Evolutionary conservation across 140 eudicot species (phyloP).

Genomic region (Artemisia princeps): DNA sequence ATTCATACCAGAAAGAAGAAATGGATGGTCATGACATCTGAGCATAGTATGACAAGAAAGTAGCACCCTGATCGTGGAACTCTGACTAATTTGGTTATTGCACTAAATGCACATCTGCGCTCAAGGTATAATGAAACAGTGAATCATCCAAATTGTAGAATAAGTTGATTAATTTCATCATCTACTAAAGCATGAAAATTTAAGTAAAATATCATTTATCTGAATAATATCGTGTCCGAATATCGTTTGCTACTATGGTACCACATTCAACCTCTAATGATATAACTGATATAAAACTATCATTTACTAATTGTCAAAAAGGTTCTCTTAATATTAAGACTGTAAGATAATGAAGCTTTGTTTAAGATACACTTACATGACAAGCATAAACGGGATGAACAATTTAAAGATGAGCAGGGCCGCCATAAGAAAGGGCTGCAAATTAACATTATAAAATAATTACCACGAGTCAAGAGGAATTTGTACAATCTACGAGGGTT

Average conservation of each 20-base stretch:
- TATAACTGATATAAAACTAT: neutral
- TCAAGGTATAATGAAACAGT: neutral
- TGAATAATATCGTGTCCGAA: neutral
- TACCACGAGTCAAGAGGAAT: neutral
- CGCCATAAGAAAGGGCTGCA: conserved; percentile 97
- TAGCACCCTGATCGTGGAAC: conserved; percentile 90
- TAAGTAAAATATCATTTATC: neutral
- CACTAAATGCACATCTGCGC: conserved; percentile 94
- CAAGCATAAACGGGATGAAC: conserved; percentile 86
- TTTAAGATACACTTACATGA: conserved; percentile 58
- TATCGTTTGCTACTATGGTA: neutral
- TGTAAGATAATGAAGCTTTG: neutral
- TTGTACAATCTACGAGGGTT: neutral
- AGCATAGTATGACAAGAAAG: conserved; percentile 77
- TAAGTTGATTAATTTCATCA: neutral
- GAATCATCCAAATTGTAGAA: neutral
- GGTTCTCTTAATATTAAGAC: too few species aligned
- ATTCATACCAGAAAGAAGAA: conserved; percentile 85
- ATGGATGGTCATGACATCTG: conserved; percentile 97
- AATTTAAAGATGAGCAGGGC: conserved; percentile 88
- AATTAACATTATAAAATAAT: conserved; percentile 18
- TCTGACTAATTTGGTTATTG: conserved; percentile 64
- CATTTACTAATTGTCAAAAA: too few species aligned
- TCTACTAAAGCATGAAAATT: neutral
- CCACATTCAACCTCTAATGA: neutral